These are phyloP conservation scores for Plectranthus barbatus DNA, from an alignment of 257 asterid genomes.

Conservation along the genomic window DNA sequence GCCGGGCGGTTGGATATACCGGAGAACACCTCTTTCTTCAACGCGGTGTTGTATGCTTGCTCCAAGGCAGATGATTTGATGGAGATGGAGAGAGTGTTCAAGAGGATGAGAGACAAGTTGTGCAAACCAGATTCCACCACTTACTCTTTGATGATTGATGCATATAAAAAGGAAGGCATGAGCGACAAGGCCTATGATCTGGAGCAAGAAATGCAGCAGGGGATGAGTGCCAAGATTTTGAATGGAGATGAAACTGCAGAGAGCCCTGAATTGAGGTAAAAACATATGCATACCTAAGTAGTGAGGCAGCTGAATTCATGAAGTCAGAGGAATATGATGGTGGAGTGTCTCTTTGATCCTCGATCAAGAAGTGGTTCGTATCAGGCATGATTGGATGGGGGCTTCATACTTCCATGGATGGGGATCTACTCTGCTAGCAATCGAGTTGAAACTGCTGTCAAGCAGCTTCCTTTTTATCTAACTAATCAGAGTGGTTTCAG, in stretches of 20 bases:
- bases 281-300: not conserved
- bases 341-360: not conserved
- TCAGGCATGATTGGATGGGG: not conserved
- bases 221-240: slow-evolving; percentile 11
- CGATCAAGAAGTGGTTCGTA: not conserved
- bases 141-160: slow-evolving; percentile 65
- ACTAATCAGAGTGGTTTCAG: too few species aligned
- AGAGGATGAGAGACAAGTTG: slow-evolving; percentile 69
- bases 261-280: slow-evolving; percentile 6
- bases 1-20: slow-evolving; percentile 83
- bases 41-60: slow-evolving; percentile 76
- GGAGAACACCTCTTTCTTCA: slow-evolving; percentile 74
- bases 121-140: slow-evolving; percentile 67
- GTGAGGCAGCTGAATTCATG: not conserved
- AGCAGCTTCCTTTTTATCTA: too few species aligned
- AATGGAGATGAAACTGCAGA: slow-evolving; percentile 20
- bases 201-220: slow-evolving; percentile 55
- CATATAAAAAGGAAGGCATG: slow-evolving; percentile 80
- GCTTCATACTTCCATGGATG: not conserved
- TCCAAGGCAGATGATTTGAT: slow-evolving; percentile 72
- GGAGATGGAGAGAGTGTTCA: slow-evolving; percentile 88
- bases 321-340: not conserved
- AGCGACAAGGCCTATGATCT: slow-evolving; percentile 61
- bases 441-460: too few species aligned
- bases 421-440: too few species aligned